Evolutionary conservation across 1,284 basidiomycete species (phyloP).

Genomic region (Cystobasidium sp.): DNA sequence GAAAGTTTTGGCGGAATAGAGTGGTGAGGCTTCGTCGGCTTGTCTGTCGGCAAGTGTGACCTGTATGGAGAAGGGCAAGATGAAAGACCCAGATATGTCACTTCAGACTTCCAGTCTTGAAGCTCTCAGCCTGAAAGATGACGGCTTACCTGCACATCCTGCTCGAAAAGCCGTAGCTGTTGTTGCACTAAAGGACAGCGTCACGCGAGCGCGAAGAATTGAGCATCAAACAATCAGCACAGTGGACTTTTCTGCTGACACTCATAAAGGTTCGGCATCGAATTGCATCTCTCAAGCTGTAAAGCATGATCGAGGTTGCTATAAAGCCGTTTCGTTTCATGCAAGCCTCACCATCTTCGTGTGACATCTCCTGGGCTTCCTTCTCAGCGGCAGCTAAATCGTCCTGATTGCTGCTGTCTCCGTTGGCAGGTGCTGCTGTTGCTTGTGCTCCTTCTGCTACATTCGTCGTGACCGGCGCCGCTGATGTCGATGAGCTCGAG

Average conservation of each 20-base stretch:
- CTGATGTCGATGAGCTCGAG: slow-evolving; percentile 7
- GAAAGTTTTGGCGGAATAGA: slow-evolving; percentile 92
- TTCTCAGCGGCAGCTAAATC: slow-evolving; percentile 12
- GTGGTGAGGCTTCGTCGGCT: slow-evolving; percentile 90
- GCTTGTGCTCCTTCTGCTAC: not conserved
- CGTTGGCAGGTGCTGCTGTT: not conserved
- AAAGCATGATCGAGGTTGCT: not conserved
- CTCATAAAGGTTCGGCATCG: too few species aligned
- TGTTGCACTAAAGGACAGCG: slow-evolving; percentile 20
- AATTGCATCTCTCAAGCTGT: not conserved
- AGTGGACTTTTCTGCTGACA: not conserved
- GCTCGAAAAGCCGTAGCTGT: slow-evolving; percentile 41
- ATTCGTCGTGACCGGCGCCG: slow-evolving; percentile 8
- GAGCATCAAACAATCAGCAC: not conserved
- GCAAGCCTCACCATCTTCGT: slow-evolving; percentile 33
- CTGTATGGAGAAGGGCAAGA: slow-evolving; percentile 59
- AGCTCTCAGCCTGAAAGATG: not conserved
- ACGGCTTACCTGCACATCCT: slow-evolving; percentile 36
- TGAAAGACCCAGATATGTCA: not conserved
- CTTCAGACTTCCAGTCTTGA: not conserved
- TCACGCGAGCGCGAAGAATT: not conserved
- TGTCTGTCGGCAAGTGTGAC: slow-evolving; percentile 98
- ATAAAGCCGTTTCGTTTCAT: not conserved
- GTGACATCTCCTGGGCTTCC: slow-evolving; percentile 26
- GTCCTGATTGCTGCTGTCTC: slow-evolving; percentile 15